Conservation (phyloP, 1,284 basidiomycete species). For the Cystobasidiaceae sp. region DNA sequence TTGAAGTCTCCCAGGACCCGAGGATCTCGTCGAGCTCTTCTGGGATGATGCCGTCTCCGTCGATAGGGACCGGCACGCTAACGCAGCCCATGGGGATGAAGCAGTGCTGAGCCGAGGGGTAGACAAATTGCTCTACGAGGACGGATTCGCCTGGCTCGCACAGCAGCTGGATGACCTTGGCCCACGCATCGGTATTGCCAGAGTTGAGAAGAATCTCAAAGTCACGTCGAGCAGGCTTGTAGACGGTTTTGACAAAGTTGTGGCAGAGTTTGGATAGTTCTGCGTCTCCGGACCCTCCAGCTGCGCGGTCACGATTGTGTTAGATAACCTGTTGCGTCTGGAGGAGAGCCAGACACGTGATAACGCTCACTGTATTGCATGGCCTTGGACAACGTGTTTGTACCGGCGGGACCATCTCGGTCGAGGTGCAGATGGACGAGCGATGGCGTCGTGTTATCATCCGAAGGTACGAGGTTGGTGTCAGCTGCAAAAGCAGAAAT, state of each 20-base stretch:
- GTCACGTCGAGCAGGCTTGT: conserved; percentile 64
- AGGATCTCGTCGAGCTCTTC: conserved; percentile 60
- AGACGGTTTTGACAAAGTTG: conserved; percentile 49
- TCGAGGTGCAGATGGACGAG: background rate
- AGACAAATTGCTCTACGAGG: conserved; percentile 57
- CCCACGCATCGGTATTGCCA: conserved; percentile 72
- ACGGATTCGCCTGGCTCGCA: conserved; percentile 69
- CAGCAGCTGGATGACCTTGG: conserved; percentile 55
- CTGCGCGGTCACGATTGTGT: background rate
- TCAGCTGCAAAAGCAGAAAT: background rate
- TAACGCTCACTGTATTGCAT: conserved; percentile 9
- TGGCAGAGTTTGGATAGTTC: background rate
- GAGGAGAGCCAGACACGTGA: background rate
- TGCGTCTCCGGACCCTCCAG: background rate
- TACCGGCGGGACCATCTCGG: background rate
- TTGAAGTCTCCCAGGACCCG: conserved; percentile 60
- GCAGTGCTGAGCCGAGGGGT: conserved; percentile 48
- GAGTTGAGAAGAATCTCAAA: conserved; percentile 59
- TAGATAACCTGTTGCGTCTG: background rate
- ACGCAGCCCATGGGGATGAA: conserved; percentile 53
- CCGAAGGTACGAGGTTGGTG: background rate
- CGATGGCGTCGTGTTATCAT: background rate
- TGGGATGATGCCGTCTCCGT: conserved; percentile 64
- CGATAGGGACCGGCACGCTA: conserved; percentile 62
- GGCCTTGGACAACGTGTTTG: too few species aligned